Evolutionary conservation across 306 rosid species (phyloP).

Genomic region (Glycine tomentella): DNA sequence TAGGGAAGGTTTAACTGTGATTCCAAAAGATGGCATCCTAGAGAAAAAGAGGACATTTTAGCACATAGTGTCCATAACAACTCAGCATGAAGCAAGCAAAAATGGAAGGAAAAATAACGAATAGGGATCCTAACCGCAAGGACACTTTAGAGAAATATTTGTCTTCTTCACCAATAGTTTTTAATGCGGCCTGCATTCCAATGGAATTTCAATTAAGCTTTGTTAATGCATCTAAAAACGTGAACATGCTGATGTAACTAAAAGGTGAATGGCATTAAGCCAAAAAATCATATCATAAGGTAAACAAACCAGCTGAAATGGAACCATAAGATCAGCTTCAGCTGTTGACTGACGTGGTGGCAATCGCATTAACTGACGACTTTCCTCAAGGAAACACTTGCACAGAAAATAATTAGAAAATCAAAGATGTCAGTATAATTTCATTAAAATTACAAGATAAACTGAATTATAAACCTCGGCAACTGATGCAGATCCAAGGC

Average conservation of each 20-base stretch:
- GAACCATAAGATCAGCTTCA: slow-evolving; percentile 97
- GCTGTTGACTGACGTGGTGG: slow-evolving; percentile 99
- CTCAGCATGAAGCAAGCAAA: slow-evolving; percentile 33
- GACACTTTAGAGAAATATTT: slow-evolving; percentile 88
- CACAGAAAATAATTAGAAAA: slow-evolving; percentile 32
- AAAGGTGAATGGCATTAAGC: slow-evolving; percentile 37
- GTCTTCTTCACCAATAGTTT: slow-evolving; percentile 93
- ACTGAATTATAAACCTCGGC: slow-evolving; percentile 5
- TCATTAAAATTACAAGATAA: slow-evolving; percentile 35
- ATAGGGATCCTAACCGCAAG: slow-evolving; percentile 65
- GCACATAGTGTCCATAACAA: slow-evolving; percentile 35
- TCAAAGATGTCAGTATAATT: slow-evolving; percentile 28
- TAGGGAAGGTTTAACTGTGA: slow-evolving; percentile 75
- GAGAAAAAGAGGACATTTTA: slow-evolving; percentile 41
- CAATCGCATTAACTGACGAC: slow-evolving; percentile 89
- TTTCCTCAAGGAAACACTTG: slow-evolving; percentile 97
- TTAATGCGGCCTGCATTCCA: slow-evolving; percentile 84
- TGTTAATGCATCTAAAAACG: slow-evolving; percentile 32
- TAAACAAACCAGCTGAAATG: slow-evolving; percentile 89
- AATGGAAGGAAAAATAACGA: slow-evolving; percentile 30
- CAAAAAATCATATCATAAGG: slow-evolving; percentile 34
- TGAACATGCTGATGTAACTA: slow-evolving; percentile 35
- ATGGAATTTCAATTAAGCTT: slow-evolving; percentile 43
- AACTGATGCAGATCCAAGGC: slow-evolving; percentile 26
- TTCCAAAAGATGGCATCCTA: slow-evolving; percentile 96